Percentiles rank a stretch among this genome's conserved stretches.
phyloP scores from a whole-genome alignment of 805 yeast species.

The Starmerella potacharoeniae region DNA sequence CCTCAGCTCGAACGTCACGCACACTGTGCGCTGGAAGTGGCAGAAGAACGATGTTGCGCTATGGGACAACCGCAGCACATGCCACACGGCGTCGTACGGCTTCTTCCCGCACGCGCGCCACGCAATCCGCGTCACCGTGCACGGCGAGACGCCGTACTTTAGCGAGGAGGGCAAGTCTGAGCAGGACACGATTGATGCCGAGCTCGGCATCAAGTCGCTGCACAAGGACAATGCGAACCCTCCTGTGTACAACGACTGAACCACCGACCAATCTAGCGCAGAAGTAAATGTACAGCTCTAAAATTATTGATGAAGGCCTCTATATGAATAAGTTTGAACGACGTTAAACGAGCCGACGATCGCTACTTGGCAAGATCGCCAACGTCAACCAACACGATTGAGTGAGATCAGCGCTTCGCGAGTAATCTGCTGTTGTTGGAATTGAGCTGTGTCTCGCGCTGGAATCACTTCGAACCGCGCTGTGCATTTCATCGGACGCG shows the following conservation, averaged over 20 bases:
- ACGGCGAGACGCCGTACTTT: slow-evolving; percentile 54
- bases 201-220: slow-evolving; percentile 20
- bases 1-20: slow-evolving; percentile 43
- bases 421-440: too few species aligned
- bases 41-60: slow-evolving; percentile 57
- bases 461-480: too few species aligned
- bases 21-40: slow-evolving; percentile 62
- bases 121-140: slow-evolving; percentile 61
- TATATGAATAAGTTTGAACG: too few species aligned
- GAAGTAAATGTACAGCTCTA: too few species aligned
- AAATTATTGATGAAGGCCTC: too few species aligned
- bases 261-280: background rate
- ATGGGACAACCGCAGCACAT: slow-evolving; percentile 68
- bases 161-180: slow-evolving; percentile 22
- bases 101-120: slow-evolving; percentile 64
- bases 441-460: too few species aligned
- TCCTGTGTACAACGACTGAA: slow-evolving; percentile 25
- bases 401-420: too few species aligned
- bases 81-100: slow-evolving; percentile 60
- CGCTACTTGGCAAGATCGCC: too few species aligned
- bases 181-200: slow-evolving; percentile 21
- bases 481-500: too few species aligned
- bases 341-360: too few species aligned
- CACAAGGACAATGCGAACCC: slow-evolving; percentile 26
- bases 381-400: too few species aligned